Conservation (phyloP, 192 early-diverging fungal genomes). For the Polychytrium aggregatum region DNA sequence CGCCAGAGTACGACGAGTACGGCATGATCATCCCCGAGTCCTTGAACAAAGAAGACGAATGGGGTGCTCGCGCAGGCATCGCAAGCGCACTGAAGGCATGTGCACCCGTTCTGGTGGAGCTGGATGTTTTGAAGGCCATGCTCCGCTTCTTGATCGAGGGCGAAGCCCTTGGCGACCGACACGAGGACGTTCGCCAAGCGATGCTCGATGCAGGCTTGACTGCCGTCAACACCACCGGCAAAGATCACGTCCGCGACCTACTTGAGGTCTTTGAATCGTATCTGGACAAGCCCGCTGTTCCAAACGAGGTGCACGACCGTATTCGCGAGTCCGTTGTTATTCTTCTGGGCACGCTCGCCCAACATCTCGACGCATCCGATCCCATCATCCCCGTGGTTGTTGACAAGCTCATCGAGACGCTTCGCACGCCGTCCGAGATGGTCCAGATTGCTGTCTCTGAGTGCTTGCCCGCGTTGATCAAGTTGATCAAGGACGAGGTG, state of each 20-base stretch:
- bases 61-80: slow-evolving; percentile 74
- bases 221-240: slow-evolving; percentile 61
- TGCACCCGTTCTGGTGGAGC: slow-evolving; percentile 42
- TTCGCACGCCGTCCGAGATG: slow-evolving; percentile 85
- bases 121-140: slow-evolving; percentile 42
- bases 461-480: slow-evolving; percentile 86
- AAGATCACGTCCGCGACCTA: slow-evolving; percentile 49
- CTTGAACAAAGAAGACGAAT: slow-evolving; percentile 67
- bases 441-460: slow-evolving; percentile 91
- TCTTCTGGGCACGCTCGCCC: slow-evolving; percentile 80
- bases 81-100: slow-evolving; percentile 58
- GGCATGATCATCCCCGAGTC: slow-evolving; percentile 82
- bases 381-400: slow-evolving; percentile 69
- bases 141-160: slow-evolving; percentile 71
- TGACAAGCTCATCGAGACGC: slow-evolving; percentile 74
- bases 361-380: slow-evolving; percentile 67
- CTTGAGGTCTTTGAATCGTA: slow-evolving; percentile 71
- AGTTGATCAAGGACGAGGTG: slow-evolving; percentile 51
- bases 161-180: slow-evolving; percentile 74
- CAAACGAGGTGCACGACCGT: slow-evolving; percentile 67
- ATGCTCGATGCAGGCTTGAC: slow-evolving; percentile 84
- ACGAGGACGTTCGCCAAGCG: slow-evolving; percentile 59
- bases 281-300: slow-evolving; percentile 54
- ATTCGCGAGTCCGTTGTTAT: slow-evolving; percentile 90
- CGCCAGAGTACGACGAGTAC: slow-evolving; percentile 81